Percentiles rank a stretch among this genome's conserved stretches.
Evolutionary conservation across 225 moss, liverwort and hornwort species (phyloP).

Genomic region (Pseudisothecium myosuroides): DNA sequence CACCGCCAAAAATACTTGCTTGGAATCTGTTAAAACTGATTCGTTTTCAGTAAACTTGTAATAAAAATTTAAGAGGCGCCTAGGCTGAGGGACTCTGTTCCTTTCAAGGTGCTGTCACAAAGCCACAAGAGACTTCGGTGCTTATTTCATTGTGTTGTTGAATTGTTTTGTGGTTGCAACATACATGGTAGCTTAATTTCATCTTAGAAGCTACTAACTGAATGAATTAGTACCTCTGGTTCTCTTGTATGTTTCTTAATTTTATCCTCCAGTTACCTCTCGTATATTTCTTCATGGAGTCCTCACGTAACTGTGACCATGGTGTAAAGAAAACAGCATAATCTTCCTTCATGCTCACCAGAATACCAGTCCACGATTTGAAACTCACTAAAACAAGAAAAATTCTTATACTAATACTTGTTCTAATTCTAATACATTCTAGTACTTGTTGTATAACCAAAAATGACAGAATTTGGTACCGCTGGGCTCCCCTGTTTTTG

Average conservation of each 20-base stretch:
- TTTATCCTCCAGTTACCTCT: too few relatives aligned
- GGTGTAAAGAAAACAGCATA: neutral
- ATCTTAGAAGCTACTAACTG: neutral
- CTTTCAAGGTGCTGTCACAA: neutral
- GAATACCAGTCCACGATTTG: neutral
- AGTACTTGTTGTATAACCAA: neutral
- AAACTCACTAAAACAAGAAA: neutral
- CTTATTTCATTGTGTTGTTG: neutral
- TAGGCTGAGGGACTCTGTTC: neutral
- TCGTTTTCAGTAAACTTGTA: neutral
- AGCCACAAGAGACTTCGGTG: neutral
- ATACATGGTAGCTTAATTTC: neutral
- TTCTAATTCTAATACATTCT: neutral
- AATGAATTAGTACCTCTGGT: neutral
- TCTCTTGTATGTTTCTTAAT: too few relatives aligned
- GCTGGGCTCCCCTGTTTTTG: neutral
- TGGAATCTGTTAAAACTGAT: neutral
- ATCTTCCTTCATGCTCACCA: neutral
- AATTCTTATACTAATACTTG: neutral
- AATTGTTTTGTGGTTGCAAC: neutral
- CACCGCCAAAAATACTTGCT: neutral
- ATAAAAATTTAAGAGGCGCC: neutral
- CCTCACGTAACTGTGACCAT: neutral
- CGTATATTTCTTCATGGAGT: neutral
- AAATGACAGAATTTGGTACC: neutral